Evolutionary conservation across 768 basidiomycete genomes (phyloP), one percentile per base, ranked within the genome.

Genomic region (Terana coerulea): DNA sequence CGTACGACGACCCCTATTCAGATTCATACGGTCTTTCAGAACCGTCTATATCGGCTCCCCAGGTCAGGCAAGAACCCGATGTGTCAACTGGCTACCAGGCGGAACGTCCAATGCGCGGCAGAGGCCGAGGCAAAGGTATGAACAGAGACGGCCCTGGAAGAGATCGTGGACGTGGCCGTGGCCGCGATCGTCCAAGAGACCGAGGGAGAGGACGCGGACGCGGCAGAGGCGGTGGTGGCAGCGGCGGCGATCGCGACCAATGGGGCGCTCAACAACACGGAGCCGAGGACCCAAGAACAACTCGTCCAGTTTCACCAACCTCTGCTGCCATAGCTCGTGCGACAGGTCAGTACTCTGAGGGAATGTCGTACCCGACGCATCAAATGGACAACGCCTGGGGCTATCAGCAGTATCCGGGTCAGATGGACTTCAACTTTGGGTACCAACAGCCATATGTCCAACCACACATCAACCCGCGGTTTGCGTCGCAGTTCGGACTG

Each of bases 381-480:
- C 30, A 29, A 1, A 19, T 34, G 7, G 52, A 51, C 15, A 51
- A 45, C 33, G 45, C 46, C 2, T 60, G 61, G 64, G 42, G 50
- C 8, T 54, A 59, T 42, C 50, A 54, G 15, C 62, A 61, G 28
- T 54, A 56, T 26, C 29, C 58, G 11, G 42, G 46, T 31, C 60
- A 59, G 47, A 51, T 39, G 15, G 33, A 51, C 36, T 60, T 50
- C 47, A 45, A 51, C 12, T 61, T 53, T 34, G 56, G 54, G 24
- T 57, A 57, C 40, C 60, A 58, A 46, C 56, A 58, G 25, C 47
- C 59, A 26, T 62, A 73, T 61, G 72, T 89, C n/a, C 86, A 89
- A 57, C 89, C 89, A 5, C 89, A 91, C 61, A 91, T 91, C 52
- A 91, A 91, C 59, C 89, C 89, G 8, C 77, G 83, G 10, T 91